Conservation (phyloP, 2,329 filamentous ascomycete genomes). For the Tolypocladium nubicola region DNA sequence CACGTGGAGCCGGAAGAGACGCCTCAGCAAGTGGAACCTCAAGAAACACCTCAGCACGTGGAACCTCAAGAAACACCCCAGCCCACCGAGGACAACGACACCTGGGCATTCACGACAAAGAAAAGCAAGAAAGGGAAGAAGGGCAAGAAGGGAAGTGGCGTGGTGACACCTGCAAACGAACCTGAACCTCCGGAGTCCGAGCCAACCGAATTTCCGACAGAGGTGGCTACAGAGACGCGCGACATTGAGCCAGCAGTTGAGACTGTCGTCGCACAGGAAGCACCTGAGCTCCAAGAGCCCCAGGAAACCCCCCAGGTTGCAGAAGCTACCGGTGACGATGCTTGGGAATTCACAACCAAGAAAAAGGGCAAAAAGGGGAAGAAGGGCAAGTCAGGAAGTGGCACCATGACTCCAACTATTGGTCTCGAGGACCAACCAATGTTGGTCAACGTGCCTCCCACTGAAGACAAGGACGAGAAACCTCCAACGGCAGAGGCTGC, state of each 20-base stretch:
- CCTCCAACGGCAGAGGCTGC: not conserved
- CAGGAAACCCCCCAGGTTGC: not conserved
- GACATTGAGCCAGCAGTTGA: not conserved
- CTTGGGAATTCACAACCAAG: conserved; percentile 23
- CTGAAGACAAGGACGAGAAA: not conserved
- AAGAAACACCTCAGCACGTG: not conserved
- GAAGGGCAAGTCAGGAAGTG: conserved; percentile 8
- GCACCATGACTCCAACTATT: conserved; percentile 1
- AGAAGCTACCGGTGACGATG: conserved; percentile 6
- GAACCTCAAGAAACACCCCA: not conserved
- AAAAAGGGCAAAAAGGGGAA: conserved; percentile 33
- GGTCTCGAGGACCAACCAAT: not conserved
- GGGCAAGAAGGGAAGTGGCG: not conserved
- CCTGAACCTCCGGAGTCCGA: not conserved
- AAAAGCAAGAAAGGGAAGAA: conserved; percentile 4
- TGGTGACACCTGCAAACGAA: not conserved
- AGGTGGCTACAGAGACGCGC: not conserved
- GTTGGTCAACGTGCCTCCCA: not conserved
- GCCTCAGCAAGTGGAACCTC: not conserved
- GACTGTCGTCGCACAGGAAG: not conserved
- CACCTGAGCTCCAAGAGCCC: conserved; percentile 2
- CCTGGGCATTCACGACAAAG: conserved; percentile 1
- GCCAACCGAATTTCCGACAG: not conserved
- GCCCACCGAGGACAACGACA: not conserved
- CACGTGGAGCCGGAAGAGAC: not conserved